A percentile compares a stretch with the other conserved stretches of the same genome.
Conservation (phyloP, 768 basidiomycete species). For the Mycena leptocephala region DNA sequence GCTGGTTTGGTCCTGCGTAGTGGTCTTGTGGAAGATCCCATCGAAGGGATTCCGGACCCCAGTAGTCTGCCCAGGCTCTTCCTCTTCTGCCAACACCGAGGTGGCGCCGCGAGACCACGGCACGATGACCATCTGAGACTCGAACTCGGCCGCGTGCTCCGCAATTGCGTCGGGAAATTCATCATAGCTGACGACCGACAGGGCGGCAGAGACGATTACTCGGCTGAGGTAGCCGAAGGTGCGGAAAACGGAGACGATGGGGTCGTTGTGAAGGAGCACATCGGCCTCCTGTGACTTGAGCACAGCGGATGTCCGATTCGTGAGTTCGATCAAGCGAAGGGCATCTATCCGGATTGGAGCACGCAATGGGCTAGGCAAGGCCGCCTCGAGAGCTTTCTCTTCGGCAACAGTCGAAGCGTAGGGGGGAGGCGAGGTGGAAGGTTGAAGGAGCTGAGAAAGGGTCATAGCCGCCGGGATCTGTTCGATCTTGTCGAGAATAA, state of each 20-base stretch:
- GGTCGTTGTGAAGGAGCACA: conserved; percentile 77
- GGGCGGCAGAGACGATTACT: conserved; percentile 75
- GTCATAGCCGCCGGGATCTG: conserved; percentile 89
- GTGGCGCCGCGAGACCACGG: conserved; percentile 81
- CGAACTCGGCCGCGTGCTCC: conserved; percentile 69
- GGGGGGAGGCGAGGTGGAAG: conserved; percentile 32
- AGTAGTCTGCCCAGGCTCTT: conserved; percentile 33
- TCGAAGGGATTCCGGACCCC: conserved; percentile 80
- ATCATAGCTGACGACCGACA: conserved; percentile 84
- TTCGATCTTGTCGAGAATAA: conserved; percentile 88
- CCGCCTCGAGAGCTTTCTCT: conserved; percentile 49
- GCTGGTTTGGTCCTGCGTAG: conserved; percentile 65
- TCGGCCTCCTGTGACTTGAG: conserved; percentile 87
- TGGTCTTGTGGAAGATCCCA: conserved; percentile 75
- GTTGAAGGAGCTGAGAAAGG: conserved; percentile 80
- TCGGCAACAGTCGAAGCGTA: conserved; percentile 33
- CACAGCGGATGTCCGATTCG: conserved; percentile 90
- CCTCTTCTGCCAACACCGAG: conserved; percentile 48
- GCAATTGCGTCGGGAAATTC: conserved; percentile 81
- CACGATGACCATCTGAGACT: conserved; percentile 84
- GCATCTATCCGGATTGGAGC: conserved; percentile 72
- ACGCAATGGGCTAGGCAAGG: background rate
- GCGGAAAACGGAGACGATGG: conserved; percentile 80
- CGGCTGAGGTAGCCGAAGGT: conserved; percentile 85
- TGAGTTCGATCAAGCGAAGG: conserved; percentile 91